A percentile compares a stretch with the other conserved stretches of the same genome.
Conservation (phyloP, 2,329 filamentous ascomycete genomes). For the Ophiostoma fasciatum region DNA sequence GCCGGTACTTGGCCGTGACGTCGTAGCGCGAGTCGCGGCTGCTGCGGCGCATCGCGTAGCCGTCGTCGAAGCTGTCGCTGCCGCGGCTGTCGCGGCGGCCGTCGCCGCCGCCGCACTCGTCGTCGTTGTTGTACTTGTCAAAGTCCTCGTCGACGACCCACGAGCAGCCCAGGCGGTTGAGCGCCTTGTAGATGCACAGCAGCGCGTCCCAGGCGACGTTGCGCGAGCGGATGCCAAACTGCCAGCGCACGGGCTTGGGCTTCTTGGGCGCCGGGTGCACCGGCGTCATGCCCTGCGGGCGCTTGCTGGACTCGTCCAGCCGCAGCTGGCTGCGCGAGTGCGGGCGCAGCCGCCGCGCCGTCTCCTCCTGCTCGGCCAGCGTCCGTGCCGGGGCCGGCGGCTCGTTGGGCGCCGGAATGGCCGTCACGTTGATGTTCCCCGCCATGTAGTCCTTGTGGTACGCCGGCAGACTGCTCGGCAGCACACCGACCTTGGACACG, state of each 20-base stretch:
- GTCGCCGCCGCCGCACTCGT: slow-evolving; percentile 23
- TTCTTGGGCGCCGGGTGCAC: slow-evolving; percentile 54
- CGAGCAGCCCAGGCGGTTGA: slow-evolving; percentile 74
- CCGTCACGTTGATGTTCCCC: slow-evolving; percentile 31
- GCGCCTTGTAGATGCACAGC: slow-evolving; percentile 84
- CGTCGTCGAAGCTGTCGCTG: slow-evolving; percentile 12
- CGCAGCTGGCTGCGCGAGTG: slow-evolving; percentile 61
- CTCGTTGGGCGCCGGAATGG: slow-evolving; percentile 31
- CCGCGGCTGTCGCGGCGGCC: slow-evolving; percentile 14
- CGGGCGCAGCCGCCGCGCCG: slow-evolving; percentile 66
- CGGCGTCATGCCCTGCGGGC: slow-evolving; percentile 48
- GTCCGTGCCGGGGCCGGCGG: slow-evolving; percentile 37
- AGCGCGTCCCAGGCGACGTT: slow-evolving; percentile 92
- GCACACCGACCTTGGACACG: slow-evolving; percentile 75
- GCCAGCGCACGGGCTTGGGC: slow-evolving; percentile 76
- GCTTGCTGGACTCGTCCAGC: slow-evolving; percentile 46
- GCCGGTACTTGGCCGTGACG: slow-evolving; percentile 51
- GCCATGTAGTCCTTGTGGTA: slow-evolving; percentile 84
- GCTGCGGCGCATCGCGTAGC: slow-evolving; percentile 20
- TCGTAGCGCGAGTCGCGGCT: slow-evolving; percentile 27
- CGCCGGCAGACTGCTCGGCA: slow-evolving; percentile 79
- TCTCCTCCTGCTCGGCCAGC: slow-evolving; percentile 67
- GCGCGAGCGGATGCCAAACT: slow-evolving; percentile 89
- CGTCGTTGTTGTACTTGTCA: slow-evolving; percentile 29
- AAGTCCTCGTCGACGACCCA: slow-evolving; percentile 61